Conservation (phyloP, 1,284 basidiomycete species). For the Boletus semigastroideus region DNA sequence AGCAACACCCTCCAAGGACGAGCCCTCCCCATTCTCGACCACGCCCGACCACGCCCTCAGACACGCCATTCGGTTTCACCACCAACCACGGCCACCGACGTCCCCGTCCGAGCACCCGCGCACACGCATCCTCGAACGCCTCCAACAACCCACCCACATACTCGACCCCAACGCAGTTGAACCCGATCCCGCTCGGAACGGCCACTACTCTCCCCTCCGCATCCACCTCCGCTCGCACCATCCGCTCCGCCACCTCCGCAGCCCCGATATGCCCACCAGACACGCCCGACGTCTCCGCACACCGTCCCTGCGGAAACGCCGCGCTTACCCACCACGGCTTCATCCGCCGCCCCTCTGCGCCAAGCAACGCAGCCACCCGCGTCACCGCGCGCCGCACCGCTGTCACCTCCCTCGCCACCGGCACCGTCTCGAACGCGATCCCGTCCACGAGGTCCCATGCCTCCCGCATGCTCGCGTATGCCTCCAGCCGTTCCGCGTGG, state of each 20-base stretch:
- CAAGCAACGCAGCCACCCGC: conserved; percentile 6
- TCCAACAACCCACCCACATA: too few relatives aligned
- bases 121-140: too few relatives aligned
- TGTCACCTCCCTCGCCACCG: conserved; percentile 64
- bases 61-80: too few relatives aligned
- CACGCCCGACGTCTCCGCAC: conserved; percentile 45
- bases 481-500: conserved; percentile 63
- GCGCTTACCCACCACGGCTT: conserved; percentile 80
- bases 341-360: conserved; percentile 35
- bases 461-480: conserved; percentile 48
- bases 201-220: conserved; percentile 18
- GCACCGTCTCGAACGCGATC: conserved; percentile 81
- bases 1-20: too few relatives aligned
- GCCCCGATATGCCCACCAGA: conserved; percentile 30
- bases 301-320: conserved; percentile 61
- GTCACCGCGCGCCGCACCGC: conserved; percentile 60
- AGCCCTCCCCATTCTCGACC: conserved; percentile 31
- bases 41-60: too few relatives aligned
- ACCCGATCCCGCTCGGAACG: conserved; percentile 54
- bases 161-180: conserved; percentile 73
- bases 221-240: conserved; percentile 23
- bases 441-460: conserved; percentile 62
- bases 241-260: too few relatives aligned
- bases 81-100: too few relatives aligned
- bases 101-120: too few relatives aligned